These are phyloP conservation scores for Boechera stricta DNA, from an alignment of 345 rosid genomes.

Conservation along the genomic window DNA sequence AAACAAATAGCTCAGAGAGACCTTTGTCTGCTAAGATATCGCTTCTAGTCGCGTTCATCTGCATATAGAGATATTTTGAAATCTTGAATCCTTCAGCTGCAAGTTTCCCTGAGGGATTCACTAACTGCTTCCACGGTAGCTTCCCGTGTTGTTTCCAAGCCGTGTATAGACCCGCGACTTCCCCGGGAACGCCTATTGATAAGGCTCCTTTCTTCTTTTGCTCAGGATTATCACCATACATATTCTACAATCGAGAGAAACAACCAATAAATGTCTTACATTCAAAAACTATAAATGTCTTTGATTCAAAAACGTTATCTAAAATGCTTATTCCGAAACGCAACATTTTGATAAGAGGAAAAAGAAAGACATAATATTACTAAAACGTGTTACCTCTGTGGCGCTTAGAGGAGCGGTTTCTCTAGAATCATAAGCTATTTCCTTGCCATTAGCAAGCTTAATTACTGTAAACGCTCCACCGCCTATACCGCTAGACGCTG, in stretches of 20 bases:
- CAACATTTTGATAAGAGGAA: background rate
- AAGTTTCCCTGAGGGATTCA: conserved; percentile 52
- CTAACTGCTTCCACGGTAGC: conserved; percentile 60
- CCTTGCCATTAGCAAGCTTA: conserved; percentile 45
- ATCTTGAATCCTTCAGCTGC: conserved; percentile 52
- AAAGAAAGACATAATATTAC: background rate
- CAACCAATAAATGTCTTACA: background rate
- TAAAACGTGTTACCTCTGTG: conserved; percentile 49
- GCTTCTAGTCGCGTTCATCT: conserved; percentile 46
- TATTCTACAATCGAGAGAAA: conserved; percentile 49
- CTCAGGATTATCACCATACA: conserved; percentile 52
- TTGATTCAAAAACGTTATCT: background rate
- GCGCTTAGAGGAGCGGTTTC: conserved; percentile 69
- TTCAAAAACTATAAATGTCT: background rate
- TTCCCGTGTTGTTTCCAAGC: conserved; percentile 63
- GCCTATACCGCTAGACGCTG: conserved; percentile 70
- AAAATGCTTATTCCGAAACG: background rate
- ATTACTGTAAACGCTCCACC: conserved; percentile 69
- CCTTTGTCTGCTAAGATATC: conserved; percentile 62
- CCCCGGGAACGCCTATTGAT: conserved; percentile 69
- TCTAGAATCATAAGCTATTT: conserved; percentile 60
- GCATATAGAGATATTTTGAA: conserved; percentile 56
- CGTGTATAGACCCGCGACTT: conserved; percentile 58
- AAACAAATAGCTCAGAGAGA: conserved; percentile 48
- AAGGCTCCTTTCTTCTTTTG: conserved; percentile 54